phyloP scores from a whole-genome alignment of 768 basidiomycete species.

The Naganishia vaughanmartiniae region DNA sequence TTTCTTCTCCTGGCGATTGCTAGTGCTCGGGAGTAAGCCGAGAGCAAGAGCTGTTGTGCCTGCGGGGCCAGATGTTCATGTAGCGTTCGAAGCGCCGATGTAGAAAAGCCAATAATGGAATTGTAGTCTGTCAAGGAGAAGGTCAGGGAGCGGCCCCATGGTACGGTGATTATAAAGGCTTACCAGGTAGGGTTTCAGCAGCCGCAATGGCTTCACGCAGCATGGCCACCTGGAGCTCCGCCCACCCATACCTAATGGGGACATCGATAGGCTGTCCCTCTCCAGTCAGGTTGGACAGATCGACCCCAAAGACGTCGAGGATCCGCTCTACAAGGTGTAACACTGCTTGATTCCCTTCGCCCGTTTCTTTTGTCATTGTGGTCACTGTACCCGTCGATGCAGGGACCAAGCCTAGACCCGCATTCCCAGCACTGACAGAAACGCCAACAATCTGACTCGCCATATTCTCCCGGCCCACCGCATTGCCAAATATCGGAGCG shows the following conservation, averaged over 20 bases:
- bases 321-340: constrained; percentile 69
- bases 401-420: background rate
- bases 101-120: constrained; percentile 79
- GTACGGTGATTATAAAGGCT: constrained; percentile 35
- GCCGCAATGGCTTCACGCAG: constrained; percentile 87
- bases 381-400: constrained; percentile 54
- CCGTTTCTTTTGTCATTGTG: constrained; percentile 68
- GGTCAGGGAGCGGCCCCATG: constrained; percentile 8
- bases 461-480: constrained; percentile 11
- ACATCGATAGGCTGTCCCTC: constrained; percentile 35
- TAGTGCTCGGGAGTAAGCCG: constrained; percentile 70
- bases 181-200: constrained; percentile 86
- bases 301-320: constrained; percentile 74
- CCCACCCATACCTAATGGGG: constrained; percentile 70
- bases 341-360: constrained; percentile 79
- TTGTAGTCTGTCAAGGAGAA: constrained; percentile 63
- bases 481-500: constrained; percentile 1
- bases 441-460: constrained; percentile 26
- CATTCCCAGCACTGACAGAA: constrained; percentile 10
- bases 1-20: constrained; percentile 74
- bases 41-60: constrained; percentile 78
- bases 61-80: constrained; percentile 65
- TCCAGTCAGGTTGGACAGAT: constrained; percentile 24
- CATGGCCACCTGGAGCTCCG: constrained; percentile 89
- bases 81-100: constrained; percentile 77